phyloP scores from a whole-genome alignment of 163 green algal genomes.

The Picocystis sp. region DNA sequence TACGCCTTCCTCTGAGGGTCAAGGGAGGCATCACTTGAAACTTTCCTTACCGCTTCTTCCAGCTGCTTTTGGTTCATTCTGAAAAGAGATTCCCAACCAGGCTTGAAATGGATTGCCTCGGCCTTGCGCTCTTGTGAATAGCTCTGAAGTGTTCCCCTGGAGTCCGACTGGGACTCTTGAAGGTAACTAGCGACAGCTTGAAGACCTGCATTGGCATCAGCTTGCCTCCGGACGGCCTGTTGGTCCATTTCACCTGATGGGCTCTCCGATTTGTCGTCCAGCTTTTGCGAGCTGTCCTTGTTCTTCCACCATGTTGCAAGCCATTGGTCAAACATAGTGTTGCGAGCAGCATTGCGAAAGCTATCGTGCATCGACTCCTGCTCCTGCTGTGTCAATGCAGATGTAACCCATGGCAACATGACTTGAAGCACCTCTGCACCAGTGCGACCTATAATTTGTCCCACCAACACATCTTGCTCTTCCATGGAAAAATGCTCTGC shows the following conservation, averaged over 20 bases:
- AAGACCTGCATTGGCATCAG: not conserved
- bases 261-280: not conserved
- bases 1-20: slow-evolving; percentile 86
- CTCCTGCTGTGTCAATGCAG: slow-evolving; percentile 57
- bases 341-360: slow-evolving; percentile 59
- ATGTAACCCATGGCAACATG: slow-evolving; percentile 61
- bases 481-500: slow-evolving; percentile 70
- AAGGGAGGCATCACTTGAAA: slow-evolving; percentile 67
- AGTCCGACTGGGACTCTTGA: no score
- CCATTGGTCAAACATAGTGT: slow-evolving; percentile 91
- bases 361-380: slow-evolving; percentile 72
- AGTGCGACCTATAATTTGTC: slow-evolving; percentile 75
- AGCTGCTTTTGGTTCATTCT: slow-evolving; percentile 95
- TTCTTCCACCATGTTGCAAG: slow-evolving; percentile 35
- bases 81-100: slow-evolving; percentile 94
- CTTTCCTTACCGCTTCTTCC: slow-evolving; percentile 55
- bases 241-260: not conserved
- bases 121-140: slow-evolving; percentile 19
- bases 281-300: not conserved
- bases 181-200: not conserved
- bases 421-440: slow-evolving; percentile 83
- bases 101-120: slow-evolving; percentile 30
- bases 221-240: not conserved
- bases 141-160: not conserved
- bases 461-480: slow-evolving; percentile 88